Evolutionary conservation across 2,329 filamentous ascomycete species (phyloP), one percentile per base, ranked within the genome.

Genomic region (Didymella glomerata): DNA sequence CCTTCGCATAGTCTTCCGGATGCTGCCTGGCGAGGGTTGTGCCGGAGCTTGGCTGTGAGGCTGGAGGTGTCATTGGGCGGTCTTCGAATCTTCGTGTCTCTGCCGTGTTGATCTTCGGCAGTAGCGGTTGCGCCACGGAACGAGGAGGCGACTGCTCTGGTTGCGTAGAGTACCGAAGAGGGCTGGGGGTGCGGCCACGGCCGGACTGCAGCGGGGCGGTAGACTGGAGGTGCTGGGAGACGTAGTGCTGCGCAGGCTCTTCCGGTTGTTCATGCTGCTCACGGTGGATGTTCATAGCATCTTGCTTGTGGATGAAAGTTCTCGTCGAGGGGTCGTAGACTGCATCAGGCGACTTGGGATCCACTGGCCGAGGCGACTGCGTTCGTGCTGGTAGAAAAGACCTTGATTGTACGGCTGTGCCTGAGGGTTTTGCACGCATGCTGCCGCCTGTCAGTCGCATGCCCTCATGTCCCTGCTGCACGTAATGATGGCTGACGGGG

Each of bases 391-490:
- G 53, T 10, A 67, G 49, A 20, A 53, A 67, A 3, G 65, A 66
- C 44, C 67, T 61, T 28, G 62, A 56, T 44, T 69, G 66, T 18
- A 86, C 75, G 7, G 80, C 79, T 2, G 83, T 81, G 3, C 82
- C 85, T 55, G 77, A 82, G 2, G 81, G 76, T 66, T 83, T 75
- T 22, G 68, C 81, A 11, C 80, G 79, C 67, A 88, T 78, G 10
- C 83, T 85, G 13, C 85, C 86, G 58, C 84, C 69, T 4, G 78
- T 71, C 18, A 83, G 68, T 61, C 79, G 77, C 25, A 74, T 72
- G 22, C 80, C 80, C 51, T 79, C 71, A 3, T 69, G 66, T 9
- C 73, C 72, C 14, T 72, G 72, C 16, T 69, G 60, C 3, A 75
- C 63, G 40, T 74, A 76, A 41, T 75, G 74, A 57, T 77, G 80